Evolutionary conservation across 768 basidiomycete species (phyloP), one percentile per base, ranked within the genome.

Genomic region (Phaffia australis): DNA sequence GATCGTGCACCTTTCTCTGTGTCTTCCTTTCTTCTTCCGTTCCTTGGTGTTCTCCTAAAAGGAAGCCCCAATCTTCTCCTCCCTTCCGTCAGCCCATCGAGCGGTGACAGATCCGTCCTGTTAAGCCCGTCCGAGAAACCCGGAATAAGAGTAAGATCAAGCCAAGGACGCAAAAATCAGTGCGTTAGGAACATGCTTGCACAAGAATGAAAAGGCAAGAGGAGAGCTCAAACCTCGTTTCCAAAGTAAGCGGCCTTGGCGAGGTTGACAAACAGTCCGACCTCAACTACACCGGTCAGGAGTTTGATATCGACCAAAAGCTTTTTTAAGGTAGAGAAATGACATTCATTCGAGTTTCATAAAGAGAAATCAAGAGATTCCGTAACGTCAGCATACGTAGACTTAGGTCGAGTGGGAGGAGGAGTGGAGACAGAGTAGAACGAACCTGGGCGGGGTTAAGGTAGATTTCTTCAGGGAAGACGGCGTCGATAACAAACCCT

Each of bases 241-340:
- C 89, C 89, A 76, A 98, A 99, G 79, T 97, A 98, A n/a, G 93
- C 94, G 0, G 92, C 92, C 74, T 85, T 83, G 5, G 88, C 92
- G 81, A 95, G 86, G 63, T 84, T 80, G 74, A 89, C 92, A 79
- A 99, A 98, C n/a, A 99, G 77, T 0, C 95, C 95, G 46, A 97
- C 95, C 76, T 99, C 95, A n/a, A 98, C 89, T 27, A 97, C 90
- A 56, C 95, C 95, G 3, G 94, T 98, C 68, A 98, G 81, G 82
- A 94, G 83, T 80, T 97, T 98, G 73, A 98, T 87, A 68, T 81
- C 80, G 19, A 79, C 76, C 78, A 94, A 78, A 21, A 97, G 80
- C 88, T 93, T 73, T 9, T 25, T 32, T 23, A 51, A 1, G 3
- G 16, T 35, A 6, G 21, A 50, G 52, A 54, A 16, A 8, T 54